Evolutionary conservation across 1,139 yeast species (phyloP), one percentile per base, ranked within the genome.

Genomic region (Candida mesenterica): DNA sequence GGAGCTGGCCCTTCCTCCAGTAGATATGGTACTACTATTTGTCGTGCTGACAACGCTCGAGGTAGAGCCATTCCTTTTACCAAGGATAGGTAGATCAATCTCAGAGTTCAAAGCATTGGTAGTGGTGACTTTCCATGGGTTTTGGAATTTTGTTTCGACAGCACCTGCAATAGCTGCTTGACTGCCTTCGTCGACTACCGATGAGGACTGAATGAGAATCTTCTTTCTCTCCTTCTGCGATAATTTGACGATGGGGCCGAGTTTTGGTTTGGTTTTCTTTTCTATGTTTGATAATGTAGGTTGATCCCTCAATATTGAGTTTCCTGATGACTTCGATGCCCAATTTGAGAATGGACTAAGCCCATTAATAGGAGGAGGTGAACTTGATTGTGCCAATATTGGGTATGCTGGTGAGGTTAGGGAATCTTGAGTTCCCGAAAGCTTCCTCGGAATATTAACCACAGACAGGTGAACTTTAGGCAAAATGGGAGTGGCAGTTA

Each of bases 141-240:
- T 47, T 3, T 23, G 28, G 22, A 19, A 6, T 19, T 6, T 1
- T 34, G 34, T 13, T 22, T 24, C 12, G 16, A 3, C 7, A n/a
- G n/a, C n/a, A n/a, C 17, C 27, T 14, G 28, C 24, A 5, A 12
- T 17, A 24, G 36, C 24, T 13, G 22, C n/a, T 12, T 13, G 15
- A 17, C 9, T 14, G 17, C 22, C n/a, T 12, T 13, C 20, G n/a
- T n/a, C n/a, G n/a, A n/a, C n/a, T n/a, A n/a, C n/a, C n/a, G n/a
- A n/a, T n/a, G 6, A 24, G 26, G 26, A 7, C 5, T 24, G 5
- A 10, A 6, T 5, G 6, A 53, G 54, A 40, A 54, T 42, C 39
- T 61, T 66, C 49, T 71, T 72, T 19, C 81, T 53, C 48, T 76
- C 80, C 46, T 73, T 75, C 44, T 77, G 82, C 2, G 82, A 74